phyloP scores from a whole-genome alignment of 306 rosid species.

The Cucurbita pepo region DNA sequence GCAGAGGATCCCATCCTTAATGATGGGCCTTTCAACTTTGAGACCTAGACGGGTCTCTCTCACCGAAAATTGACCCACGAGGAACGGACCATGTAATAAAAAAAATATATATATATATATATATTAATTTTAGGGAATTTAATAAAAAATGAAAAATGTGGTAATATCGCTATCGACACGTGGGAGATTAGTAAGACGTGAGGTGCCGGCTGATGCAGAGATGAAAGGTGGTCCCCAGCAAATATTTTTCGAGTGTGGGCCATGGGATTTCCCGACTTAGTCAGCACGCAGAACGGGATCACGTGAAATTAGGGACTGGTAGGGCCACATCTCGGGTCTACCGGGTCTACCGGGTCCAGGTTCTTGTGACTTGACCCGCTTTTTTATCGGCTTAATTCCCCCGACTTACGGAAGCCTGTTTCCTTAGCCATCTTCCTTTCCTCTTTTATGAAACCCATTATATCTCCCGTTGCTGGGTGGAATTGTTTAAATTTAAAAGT shows the following conservation, averaged over 20 bases:
- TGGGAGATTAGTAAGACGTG: conserved; percentile 19
- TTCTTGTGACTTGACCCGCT: too few species aligned
- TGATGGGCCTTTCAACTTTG: neutral
- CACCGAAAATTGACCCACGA: conserved; percentile 1
- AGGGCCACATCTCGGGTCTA: neutral
- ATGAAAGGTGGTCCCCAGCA: conserved; percentile 9
- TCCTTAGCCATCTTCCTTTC: neutral
- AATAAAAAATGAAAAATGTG: neutral
- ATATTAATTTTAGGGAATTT: neutral
- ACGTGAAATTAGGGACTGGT: conserved; percentile 10
- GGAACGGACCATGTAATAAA: neutral
- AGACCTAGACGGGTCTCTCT: conserved; percentile 1
- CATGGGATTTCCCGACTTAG: neutral
- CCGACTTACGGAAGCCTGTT: neutral
- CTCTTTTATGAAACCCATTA: too few species aligned
- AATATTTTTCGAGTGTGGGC: conserved; percentile 10
- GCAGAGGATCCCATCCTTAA: neutral
- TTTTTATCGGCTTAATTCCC: conserved; percentile 1
- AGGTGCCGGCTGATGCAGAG: conserved; percentile 3
- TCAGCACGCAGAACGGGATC: conserved; percentile 8
- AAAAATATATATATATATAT: too few species aligned
- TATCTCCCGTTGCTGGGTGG: too few species aligned
- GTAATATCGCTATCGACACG: conserved; percentile 21
- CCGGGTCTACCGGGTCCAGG: conserved; percentile 7
- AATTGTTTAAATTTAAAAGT: too few species aligned